Evolutionary conservation across 129 eudicot genomes (phyloP).

Genomic region (Arctium minus): DNA sequence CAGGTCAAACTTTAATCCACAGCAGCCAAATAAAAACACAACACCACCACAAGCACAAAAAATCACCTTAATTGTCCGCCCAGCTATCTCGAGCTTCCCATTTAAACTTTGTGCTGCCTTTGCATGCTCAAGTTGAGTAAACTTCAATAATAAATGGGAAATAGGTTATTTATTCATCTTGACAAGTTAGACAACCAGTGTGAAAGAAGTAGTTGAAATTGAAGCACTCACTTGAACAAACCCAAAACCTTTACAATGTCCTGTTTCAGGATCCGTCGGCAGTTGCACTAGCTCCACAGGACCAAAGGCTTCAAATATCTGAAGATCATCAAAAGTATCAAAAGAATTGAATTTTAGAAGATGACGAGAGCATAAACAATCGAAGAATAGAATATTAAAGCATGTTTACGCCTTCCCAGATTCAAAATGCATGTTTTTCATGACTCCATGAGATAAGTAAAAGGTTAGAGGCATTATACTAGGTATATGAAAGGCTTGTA

Average conservation of each 20-base stretch:
- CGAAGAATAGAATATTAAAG: background rate
- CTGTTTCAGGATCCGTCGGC: conserved; percentile 93
- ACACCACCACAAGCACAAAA: background rate
- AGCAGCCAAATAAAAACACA: background rate
- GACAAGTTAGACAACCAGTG: background rate
- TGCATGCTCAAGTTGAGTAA: conserved; percentile 84
- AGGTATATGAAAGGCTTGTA: background rate
- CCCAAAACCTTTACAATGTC: conserved; percentile 98
- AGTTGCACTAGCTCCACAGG: conserved; percentile 95
- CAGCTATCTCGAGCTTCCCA: conserved; percentile 90
- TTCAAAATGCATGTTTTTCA: no score
- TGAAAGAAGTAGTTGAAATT: background rate
- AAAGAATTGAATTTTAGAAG: background rate
- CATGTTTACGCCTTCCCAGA: background rate
- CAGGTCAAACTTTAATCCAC: background rate
- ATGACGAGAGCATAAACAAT: background rate
- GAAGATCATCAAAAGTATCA: background rate
- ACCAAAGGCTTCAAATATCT: conserved; percentile 98
- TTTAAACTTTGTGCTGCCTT: conserved; percentile 89
- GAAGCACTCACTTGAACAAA: conserved; percentile 78
- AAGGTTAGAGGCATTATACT: background rate
- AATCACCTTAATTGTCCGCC: conserved; percentile 80
- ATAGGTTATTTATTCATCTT: background rate
- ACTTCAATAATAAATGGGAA: conserved; percentile 27
- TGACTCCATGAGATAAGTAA: background rate